Evolutionary conservation across 2,329 filamentous ascomycete species (phyloP).

Genomic region (Botryotinia globosa): DNA sequence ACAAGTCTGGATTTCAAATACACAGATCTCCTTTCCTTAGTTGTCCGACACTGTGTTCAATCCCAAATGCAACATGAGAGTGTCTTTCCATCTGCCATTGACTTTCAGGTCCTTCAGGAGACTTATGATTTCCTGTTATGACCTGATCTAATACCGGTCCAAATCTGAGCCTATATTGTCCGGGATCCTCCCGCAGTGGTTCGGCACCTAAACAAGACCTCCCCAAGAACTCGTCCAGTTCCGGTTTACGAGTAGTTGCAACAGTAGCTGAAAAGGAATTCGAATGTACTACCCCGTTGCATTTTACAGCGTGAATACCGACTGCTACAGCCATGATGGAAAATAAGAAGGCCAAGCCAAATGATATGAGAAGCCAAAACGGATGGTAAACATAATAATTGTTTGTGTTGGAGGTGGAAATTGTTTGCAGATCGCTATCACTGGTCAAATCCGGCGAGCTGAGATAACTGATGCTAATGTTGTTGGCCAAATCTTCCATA

Average conservation of each 20-base stretch:
- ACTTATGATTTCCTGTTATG: neutral
- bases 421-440: neutral
- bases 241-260: slow-evolving; percentile 22
- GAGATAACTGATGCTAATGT: slow-evolving; percentile 32
- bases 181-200: neutral
- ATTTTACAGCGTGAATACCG: slow-evolving; percentile 18
- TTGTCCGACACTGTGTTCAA: neutral
- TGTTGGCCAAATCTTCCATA: slow-evolving; percentile 29
- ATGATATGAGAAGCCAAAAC: slow-evolving; percentile 15
- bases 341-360: slow-evolving; percentile 18
- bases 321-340: neutral
- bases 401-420: slow-evolving; percentile 10
- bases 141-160: neutral
- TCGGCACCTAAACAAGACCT: slow-evolving; percentile 15
- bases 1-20: neutral
- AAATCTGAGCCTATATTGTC: neutral
- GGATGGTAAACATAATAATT: slow-evolving; percentile 23
- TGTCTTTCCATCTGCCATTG: neutral
- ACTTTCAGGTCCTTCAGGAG: neutral
- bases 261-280: slow-evolving; percentile 28
- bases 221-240: slow-evolving; percentile 14
- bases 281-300: slow-evolving; percentile 25
- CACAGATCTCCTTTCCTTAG: neutral
- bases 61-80: slow-evolving; percentile 4
- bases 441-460: slow-evolving; percentile 14